phyloP scores from a whole-genome alignment of 73 alveolate genomes.

The Uronychia setigera region DNA sequence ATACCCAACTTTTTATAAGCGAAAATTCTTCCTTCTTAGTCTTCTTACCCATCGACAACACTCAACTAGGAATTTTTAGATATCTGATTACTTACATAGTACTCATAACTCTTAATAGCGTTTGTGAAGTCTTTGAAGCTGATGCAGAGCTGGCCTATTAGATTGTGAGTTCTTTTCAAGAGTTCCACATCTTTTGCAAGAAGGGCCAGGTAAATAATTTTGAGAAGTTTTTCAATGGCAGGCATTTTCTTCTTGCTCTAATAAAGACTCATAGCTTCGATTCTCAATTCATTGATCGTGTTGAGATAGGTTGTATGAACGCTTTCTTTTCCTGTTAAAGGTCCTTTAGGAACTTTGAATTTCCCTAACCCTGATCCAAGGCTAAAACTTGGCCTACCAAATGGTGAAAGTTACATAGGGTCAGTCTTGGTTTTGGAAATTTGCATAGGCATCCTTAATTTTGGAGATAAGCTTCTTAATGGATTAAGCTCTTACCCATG shows the following conservation, averaged over 20 bases:
- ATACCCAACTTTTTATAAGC: constrained; percentile 17
- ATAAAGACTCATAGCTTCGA: background rate
- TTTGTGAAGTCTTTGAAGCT: background rate
- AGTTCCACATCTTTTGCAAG: background rate
- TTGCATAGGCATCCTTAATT: too few relatives aligned
- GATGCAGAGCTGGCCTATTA: background rate
- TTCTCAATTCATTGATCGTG: background rate
- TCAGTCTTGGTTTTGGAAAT: too few relatives aligned
- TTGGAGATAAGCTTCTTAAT: too few relatives aligned
- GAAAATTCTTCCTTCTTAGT: background rate
- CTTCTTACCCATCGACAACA: background rate
- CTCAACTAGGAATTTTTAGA: background rate
- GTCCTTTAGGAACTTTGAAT: too few relatives aligned
- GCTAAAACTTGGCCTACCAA: too few relatives aligned
- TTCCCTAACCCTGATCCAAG: too few relatives aligned
- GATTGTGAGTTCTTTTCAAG: background rate
- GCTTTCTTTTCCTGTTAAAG: too few relatives aligned
- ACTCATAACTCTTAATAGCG: background rate
- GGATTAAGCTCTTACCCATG: too few relatives aligned
- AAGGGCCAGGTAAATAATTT: background rate
- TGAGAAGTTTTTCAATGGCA: background rate
- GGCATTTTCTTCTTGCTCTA: background rate
- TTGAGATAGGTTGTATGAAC: background rate
- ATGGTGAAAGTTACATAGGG: too few relatives aligned
- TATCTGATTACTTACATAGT: background rate